A percentile compares a stretch with the other conserved stretches of the same genome.
These are phyloP conservation scores for Pleurotus tuoliensis DNA, from an alignment of 768 basidiomycete genomes.

Conservation along the genomic window DNA sequence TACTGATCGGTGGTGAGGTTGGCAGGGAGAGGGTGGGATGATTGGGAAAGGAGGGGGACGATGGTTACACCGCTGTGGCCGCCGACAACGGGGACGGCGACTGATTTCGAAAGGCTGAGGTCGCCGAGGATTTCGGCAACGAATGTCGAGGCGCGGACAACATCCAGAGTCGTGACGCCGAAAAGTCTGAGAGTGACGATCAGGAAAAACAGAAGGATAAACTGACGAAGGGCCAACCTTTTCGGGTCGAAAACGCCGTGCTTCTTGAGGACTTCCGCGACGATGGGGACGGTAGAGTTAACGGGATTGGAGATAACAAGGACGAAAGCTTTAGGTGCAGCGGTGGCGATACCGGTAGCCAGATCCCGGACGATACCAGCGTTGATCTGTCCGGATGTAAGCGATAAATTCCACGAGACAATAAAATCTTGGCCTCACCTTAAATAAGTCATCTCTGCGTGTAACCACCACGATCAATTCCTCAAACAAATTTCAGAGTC, in stretches of 20 bases:
- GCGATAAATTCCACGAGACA: background rate
- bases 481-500: background rate
- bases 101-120: conserved; percentile 51
- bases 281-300: conserved; percentile 98
- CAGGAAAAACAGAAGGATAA: background rate
- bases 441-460: conserved; percentile 89
- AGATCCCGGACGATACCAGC: conserved; percentile 95
- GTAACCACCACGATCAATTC: background rate
- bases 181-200: conserved; percentile 61
- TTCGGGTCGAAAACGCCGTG: conserved; percentile 89
- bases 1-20: conserved; percentile 40
- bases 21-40: conserved; percentile 72
- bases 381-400: conserved; percentile 69
- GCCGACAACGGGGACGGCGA: conserved; percentile 88
- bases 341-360: conserved; percentile 82
- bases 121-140: conserved; percentile 76
- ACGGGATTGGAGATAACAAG: conserved; percentile 99
- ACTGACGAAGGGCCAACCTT: conserved; percentile 42
- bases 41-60: conserved; percentile 90
- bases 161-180: conserved; percentile 97
- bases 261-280: conserved; percentile 93
- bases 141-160: conserved; percentile 97
- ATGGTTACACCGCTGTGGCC: conserved; percentile 95
- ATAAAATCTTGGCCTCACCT: conserved; percentile 42
- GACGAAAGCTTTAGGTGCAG: conserved; percentile 85